phyloP scores from a whole-genome alignment of 2,329 filamentous ascomycete genomes.

The Penicillium vulpinum region DNA sequence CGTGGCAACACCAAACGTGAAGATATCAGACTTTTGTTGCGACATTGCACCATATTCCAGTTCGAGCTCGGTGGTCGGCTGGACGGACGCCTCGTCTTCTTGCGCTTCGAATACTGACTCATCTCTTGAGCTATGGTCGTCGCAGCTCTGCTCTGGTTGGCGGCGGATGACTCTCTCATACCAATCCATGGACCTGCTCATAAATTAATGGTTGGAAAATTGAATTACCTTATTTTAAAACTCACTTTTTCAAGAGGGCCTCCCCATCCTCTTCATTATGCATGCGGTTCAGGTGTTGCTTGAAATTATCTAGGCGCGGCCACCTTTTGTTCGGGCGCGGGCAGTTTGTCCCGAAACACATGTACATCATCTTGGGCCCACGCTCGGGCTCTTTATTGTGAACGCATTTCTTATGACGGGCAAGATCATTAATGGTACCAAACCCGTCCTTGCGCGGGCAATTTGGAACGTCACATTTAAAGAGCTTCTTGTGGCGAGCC shows the following conservation, averaged over 20 bases:
- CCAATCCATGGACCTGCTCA: slow-evolving; percentile 33
- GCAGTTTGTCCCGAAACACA: slow-evolving; percentile 61
- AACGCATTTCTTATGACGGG: slow-evolving; percentile 73
- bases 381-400: slow-evolving; percentile 56
- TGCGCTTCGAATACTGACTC: slow-evolving; percentile 16
- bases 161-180: slow-evolving; percentile 31
- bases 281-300: slow-evolving; percentile 70
- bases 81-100: slow-evolving; percentile 12
- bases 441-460: slow-evolving; percentile 69
- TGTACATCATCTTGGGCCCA: slow-evolving; percentile 55
- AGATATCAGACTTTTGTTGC: background rate
- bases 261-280: slow-evolving; percentile 55
- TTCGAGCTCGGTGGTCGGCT: slow-evolving; percentile 13
- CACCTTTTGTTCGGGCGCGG: slow-evolving; percentile 66
- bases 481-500: slow-evolving; percentile 68
- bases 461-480: slow-evolving; percentile 57
- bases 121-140: slow-evolving; percentile 19
- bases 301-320: slow-evolving; percentile 85
- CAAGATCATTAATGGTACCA: slow-evolving; percentile 75
- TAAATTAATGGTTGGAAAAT: background rate
- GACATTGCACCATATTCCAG: background rate
- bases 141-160: slow-evolving; percentile 16
- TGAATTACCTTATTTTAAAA: background rate
- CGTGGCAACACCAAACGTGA: slow-evolving; percentile 1
- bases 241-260: slow-evolving; percentile 52